Evolutionary conservation across 208 protist species (phyloP).

Genomic region (Trypanosoma caninum): DNA sequence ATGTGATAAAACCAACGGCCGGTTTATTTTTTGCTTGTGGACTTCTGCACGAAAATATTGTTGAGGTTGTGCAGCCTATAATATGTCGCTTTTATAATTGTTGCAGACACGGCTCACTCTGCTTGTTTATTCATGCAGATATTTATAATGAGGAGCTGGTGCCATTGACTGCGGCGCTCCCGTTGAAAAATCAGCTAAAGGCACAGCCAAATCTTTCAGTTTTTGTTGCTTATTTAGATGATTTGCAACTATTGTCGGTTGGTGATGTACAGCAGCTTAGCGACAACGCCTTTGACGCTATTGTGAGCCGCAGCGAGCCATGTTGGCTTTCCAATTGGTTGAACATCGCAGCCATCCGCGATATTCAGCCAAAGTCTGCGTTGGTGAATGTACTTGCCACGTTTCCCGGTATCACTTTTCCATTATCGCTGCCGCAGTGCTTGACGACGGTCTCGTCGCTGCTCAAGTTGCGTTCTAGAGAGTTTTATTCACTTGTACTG

Average conservation of each 20-base stretch:
- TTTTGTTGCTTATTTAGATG: conserved; percentile 60
- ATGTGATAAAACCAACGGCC: conserved; percentile 57
- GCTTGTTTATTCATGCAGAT: conserved; percentile 79
- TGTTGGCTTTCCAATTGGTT: conserved; percentile 52
- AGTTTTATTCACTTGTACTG: conserved; percentile 49
- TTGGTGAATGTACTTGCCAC: conserved; percentile 50
- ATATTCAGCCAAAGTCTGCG: conserved; percentile 47
- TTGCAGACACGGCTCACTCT: conserved; percentile 60
- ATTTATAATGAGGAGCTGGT: conserved; percentile 9
- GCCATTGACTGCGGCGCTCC: conserved; percentile 30
- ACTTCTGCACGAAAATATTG: conserved; percentile 41
- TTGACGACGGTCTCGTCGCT: conserved; percentile 55
- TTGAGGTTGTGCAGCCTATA: conserved; percentile 64
- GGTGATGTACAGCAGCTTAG: conserved; percentile 82
- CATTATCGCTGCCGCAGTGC: conserved; percentile 30
- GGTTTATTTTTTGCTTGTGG: conserved; percentile 77
- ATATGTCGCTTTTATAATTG: conserved; percentile 67
- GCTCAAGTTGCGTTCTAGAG: conserved; percentile 32
- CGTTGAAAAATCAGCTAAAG: conserved; percentile 6
- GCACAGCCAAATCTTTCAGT: conserved; percentile 7
- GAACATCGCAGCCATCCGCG: conserved; percentile 47
- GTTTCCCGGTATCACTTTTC: conserved; percentile 53
- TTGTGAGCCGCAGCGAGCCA: conserved; percentile 35
- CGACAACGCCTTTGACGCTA: conserved; percentile 59
- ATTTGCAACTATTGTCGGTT: conserved; percentile 52